Evolutionary conservation across 768 basidiomycete species (phyloP).

Genomic region (Tricholoma matsutake): DNA sequence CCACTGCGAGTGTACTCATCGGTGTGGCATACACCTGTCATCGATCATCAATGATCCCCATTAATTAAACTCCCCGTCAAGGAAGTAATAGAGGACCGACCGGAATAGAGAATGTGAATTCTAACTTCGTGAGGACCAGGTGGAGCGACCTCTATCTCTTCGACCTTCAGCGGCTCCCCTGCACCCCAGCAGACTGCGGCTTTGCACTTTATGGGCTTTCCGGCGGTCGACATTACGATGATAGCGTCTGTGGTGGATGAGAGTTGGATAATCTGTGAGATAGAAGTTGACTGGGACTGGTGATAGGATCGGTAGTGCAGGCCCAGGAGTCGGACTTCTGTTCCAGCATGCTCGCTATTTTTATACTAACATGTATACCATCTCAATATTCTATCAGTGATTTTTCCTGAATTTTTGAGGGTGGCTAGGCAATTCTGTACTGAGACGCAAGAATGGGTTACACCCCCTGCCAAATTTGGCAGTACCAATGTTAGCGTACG

Average conservation of each 20-base stretch:
- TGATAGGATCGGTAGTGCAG: too few relatives aligned
- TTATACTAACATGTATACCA: too few relatives aligned
- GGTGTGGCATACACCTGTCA: constrained; percentile 89
- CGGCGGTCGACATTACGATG: constrained; percentile 68
- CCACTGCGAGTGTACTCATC: constrained; percentile 97
- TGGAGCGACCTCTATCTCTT: constrained; percentile 92
- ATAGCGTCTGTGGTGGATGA: neutral
- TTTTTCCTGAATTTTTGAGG: too few relatives aligned
- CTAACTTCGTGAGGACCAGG: constrained; percentile 90
- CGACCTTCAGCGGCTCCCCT: constrained; percentile 79
- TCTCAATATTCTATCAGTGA: too few relatives aligned
- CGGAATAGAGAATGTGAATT: constrained; percentile 89
- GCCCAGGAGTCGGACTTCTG: too few relatives aligned
- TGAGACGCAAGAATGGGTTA: too few relatives aligned
- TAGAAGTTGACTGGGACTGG: too few relatives aligned
- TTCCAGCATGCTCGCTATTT: too few relatives aligned
- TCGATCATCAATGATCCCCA: constrained; percentile 5
- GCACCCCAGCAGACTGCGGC: constrained; percentile 97
- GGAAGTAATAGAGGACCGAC: constrained; percentile 34
- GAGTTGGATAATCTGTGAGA: too few relatives aligned
- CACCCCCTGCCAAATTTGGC: too few relatives aligned
- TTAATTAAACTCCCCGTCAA: constrained; percentile 1
- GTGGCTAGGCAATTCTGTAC: too few relatives aligned
- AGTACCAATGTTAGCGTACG: too few relatives aligned
- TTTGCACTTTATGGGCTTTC: constrained; percentile 82